Base-by-base conservation (phyloP, 2,329 filamentous ascomycete species). In the Colletotrichum shisoi region DNA sequence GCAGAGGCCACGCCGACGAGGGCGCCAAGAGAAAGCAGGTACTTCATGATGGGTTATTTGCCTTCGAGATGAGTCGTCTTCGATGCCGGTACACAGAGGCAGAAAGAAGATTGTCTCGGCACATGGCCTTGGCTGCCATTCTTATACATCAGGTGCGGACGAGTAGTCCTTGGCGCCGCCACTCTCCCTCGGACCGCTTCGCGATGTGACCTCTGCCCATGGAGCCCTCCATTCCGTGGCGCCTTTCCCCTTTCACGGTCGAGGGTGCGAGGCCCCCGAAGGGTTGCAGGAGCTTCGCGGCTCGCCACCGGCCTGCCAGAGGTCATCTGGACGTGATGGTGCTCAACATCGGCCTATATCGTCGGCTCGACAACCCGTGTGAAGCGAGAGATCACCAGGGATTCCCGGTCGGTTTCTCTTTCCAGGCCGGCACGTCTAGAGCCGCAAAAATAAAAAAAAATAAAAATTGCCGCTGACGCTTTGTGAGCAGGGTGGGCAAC, bases 401-500 rank as follows among this genome's bases (percentile, higher is more conserved):
- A 3, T n/a, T 3, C 27, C 4, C 19, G 45, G 13, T 11, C 9
- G 6, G 31, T 21, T 60, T 45, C 54, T 49, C 17, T n/a, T 68
- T 65, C 54, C 37, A 54, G 61, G 3, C 24, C 61, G 61, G 61
- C 34, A 42, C 24, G 6, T 8, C 24, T 60, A 21, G 61, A 65
- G 61, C 65, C 65, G 65, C 54, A 65, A 31, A 37, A 21, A 37
- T 51, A n/a, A n/a, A n/a, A n/a, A n/a, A n/a, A n/a, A n/a, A n/a
- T n/a, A n/a, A n/a, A n/a, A n/a, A n/a, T n/a, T n/a, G 37, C 31
- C 42, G 12, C 9, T 9, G 17, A 45, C 27, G 15, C 63, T 13
- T 63, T n/a, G 34, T 13, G 34, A 44, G 54, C 31, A 21, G 40
- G 39, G 17, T 12, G 15, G 49, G 19, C 53, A 45, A 44, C 49